phyloP scores from a whole-genome alignment of 1,284 basidiomycete species.

The Lignosus rhinocerotis region DNA sequence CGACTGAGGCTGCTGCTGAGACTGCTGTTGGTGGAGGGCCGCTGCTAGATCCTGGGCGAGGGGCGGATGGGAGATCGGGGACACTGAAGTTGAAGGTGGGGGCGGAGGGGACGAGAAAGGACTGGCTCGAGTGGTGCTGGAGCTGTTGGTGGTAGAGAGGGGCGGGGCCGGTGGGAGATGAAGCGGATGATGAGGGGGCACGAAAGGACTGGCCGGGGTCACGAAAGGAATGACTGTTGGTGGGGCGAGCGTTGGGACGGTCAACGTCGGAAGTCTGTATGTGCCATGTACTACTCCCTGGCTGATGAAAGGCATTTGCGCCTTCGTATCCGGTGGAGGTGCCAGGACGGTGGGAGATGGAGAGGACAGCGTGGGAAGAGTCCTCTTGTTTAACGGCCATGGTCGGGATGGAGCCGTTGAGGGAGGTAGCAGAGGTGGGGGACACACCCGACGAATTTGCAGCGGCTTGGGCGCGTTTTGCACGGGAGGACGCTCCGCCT shows the following conservation, averaged over 20 bases:
- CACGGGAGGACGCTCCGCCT: slow-evolving; percentile 43
- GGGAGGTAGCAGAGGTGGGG: slow-evolving; percentile 19
- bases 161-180: slow-evolving; percentile 42
- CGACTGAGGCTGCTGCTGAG: slow-evolving; percentile 21
- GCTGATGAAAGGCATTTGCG: slow-evolving; percentile 39
- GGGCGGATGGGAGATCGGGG: slow-evolving; percentile 41
- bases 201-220: slow-evolving; percentile 70
- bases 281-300: slow-evolving; percentile 32
- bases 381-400: slow-evolving; percentile 59
- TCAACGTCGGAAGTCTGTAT: slow-evolving; percentile 41
- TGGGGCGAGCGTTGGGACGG: slow-evolving; percentile 32
- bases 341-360: slow-evolving; percentile 57
- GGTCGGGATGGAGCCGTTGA: slow-evolving; percentile 33
- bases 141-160: slow-evolving; percentile 41
- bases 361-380: slow-evolving; percentile 26
- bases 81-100: slow-evolving; percentile 49
- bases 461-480: slow-evolving; percentile 38
- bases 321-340: slow-evolving; percentile 73
- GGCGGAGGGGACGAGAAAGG: slow-evolving; percentile 64
- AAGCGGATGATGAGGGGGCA: slow-evolving; percentile 44
- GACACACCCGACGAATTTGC: slow-evolving; percentile 22
- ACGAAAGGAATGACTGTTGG: slow-evolving; percentile 66
- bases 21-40: slow-evolving; percentile 48
- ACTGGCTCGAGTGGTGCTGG: slow-evolving; percentile 53
- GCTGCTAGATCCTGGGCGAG: slow-evolving; percentile 47